phyloP scores from a whole-genome alignment of 805 yeast genomes.

The Ogataea henricii region DNA sequence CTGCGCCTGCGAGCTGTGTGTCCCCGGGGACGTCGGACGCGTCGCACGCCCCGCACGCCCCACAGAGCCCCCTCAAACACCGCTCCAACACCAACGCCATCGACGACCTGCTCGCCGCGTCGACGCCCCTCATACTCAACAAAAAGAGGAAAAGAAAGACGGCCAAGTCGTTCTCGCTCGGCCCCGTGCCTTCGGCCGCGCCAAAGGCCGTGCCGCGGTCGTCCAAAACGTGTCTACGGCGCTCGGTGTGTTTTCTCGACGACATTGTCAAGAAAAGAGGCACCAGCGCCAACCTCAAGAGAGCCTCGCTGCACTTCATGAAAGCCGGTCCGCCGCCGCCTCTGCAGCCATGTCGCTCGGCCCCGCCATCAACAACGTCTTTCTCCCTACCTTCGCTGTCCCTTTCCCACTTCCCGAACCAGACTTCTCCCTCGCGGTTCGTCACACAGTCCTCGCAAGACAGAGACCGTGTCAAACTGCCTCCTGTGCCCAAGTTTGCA shows the following conservation, averaged over 20 bases:
- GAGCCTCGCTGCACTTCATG: constrained; percentile 27
- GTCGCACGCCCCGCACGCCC: background rate
- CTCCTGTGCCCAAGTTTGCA: constrained; percentile 34
- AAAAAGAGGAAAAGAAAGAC: constrained; percentile 6
- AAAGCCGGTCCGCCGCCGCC: constrained; percentile 17
- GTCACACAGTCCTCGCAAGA: constrained; percentile 14
- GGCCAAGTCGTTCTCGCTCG: constrained; percentile 6
- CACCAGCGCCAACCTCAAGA: constrained; percentile 29
- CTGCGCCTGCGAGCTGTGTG: too few relatives aligned
- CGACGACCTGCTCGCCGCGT: constrained; percentile 39
- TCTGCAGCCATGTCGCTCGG: constrained; percentile 17
- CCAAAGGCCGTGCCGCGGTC: constrained; percentile 4
- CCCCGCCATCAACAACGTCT: constrained; percentile 24
- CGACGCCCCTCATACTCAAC: constrained; percentile 28
- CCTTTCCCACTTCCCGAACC: constrained; percentile 16
- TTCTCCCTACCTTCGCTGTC: constrained; percentile 6
- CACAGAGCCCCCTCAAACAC: constrained; percentile 17
- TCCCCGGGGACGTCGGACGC: too few relatives aligned
- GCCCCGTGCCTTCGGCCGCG: constrained; percentile 7
- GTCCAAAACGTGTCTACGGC: constrained; percentile 3
- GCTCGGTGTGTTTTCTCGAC: constrained; percentile 26
- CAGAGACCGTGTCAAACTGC: constrained; percentile 25
- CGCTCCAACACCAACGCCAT: constrained; percentile 26
- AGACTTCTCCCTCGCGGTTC: constrained; percentile 34
- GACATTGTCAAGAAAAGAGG: constrained; percentile 31